These are phyloP conservation scores for Paramecium pentaurelia DNA, from an alignment of 73 alveolate genomes.

Conservation along the genomic window DNA sequence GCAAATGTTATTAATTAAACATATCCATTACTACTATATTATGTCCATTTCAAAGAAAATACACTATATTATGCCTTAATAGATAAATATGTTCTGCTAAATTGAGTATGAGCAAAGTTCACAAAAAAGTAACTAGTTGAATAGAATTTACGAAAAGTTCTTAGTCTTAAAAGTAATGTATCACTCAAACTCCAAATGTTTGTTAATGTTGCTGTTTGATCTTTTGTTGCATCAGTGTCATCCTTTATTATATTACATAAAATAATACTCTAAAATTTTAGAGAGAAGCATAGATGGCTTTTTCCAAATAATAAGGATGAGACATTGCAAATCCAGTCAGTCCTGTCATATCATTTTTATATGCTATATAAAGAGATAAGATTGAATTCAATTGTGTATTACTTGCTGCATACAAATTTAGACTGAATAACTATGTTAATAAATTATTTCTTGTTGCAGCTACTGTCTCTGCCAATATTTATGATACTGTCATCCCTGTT, in stretches of 20 bases:
- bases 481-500: not conserved
- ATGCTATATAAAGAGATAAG: not conserved
- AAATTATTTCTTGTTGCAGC: not conserved
- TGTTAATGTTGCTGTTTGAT: not conserved
- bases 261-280: not conserved
- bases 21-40: not conserved
- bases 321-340: not conserved
- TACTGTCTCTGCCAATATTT: not conserved
- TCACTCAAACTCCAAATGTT: not conserved
- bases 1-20: not conserved
- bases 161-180: not conserved
- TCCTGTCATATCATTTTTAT: not conserved
- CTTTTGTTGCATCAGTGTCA: not conserved
- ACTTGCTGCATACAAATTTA: not conserved
- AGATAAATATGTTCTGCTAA: not conserved
- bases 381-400: not conserved
- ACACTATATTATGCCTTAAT: not conserved
- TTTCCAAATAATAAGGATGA: constrained; percentile 23
- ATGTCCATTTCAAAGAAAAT: not conserved
- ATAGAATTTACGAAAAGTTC: not conserved
- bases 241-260: not conserved
- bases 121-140: not conserved
- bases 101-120: not conserved
- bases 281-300: not conserved
- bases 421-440: not conserved